phyloP scores from a whole-genome alignment of 192 early-diverging fungal species.

The Helicostylum pulchrum region DNA sequence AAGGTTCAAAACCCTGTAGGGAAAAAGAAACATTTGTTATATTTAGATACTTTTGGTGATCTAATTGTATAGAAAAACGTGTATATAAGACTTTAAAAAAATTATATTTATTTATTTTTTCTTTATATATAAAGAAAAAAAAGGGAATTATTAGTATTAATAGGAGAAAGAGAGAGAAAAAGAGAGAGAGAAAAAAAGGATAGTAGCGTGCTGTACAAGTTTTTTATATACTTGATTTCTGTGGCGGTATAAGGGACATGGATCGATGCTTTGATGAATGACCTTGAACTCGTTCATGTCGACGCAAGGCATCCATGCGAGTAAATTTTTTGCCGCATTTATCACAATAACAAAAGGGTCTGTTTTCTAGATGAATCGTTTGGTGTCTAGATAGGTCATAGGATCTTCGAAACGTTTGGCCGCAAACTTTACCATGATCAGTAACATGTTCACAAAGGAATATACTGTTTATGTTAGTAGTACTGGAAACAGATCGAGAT shows the following conservation, averaged over 20 bases:
- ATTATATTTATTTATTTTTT: neutral
- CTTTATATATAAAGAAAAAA: neutral
- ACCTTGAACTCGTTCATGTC: conserved; percentile 37
- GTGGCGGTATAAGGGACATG: conserved; percentile 2
- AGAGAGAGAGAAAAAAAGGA: neutral
- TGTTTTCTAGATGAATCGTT: conserved; percentile 34
- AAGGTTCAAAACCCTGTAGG: too few relatives aligned
- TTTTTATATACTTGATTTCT: neutral
- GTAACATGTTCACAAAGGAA: conserved; percentile 25
- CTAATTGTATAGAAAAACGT: too few relatives aligned
- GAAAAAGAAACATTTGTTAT: neutral
- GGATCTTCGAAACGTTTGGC: conserved; percentile 34
- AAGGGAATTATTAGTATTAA: neutral
- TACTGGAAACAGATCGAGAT: neutral
- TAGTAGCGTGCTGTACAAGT: neutral
- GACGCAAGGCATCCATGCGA: conserved; percentile 37
- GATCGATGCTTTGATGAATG: conserved; percentile 25
- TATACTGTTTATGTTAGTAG: neutral
- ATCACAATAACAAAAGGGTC: conserved; percentile 33
- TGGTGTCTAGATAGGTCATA: conserved; percentile 38
- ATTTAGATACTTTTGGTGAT: neutral
- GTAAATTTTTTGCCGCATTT: conserved; percentile 40
- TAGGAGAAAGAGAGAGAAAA: neutral
- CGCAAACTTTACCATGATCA: conserved; percentile 21
- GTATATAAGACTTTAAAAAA: neutral